phyloP scores from a whole-genome alignment of 2,329 filamentous ascomycete genomes.

The Fusarium proliferatum region DNA sequence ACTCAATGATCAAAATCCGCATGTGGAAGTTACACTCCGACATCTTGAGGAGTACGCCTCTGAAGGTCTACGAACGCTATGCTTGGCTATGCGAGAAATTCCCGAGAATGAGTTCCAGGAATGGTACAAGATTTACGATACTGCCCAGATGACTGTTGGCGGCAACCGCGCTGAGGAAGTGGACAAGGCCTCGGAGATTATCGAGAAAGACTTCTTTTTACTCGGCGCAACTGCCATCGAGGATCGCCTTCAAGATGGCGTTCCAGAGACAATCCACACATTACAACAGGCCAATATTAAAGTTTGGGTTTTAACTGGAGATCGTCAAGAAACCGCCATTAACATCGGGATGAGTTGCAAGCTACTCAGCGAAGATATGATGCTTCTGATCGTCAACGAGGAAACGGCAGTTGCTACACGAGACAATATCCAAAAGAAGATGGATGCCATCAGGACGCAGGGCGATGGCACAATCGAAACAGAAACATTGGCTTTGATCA shows the following conservation, averaged over 20 bases:
- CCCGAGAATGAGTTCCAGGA: conserved; percentile 89
- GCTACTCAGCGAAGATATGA: conserved; percentile 98
- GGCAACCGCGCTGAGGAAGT: conserved; percentile 94
- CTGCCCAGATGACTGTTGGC: conserved; percentile 87
- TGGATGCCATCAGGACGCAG: conserved; percentile 89
- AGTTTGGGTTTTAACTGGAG: conserved; percentile 97
- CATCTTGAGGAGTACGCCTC: conserved; percentile 99
- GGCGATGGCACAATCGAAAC: conserved; percentile 79
- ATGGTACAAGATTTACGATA: conserved; percentile 88
- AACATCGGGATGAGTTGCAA: conserved; percentile 99
- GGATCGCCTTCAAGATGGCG: conserved; percentile 95
- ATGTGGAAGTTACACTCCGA: conserved; percentile 88
- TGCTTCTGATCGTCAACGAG: conserved; percentile 94
- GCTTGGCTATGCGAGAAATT: conserved; percentile 92
- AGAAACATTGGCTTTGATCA: conserved; percentile 90
- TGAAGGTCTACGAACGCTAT: conserved; percentile 93
- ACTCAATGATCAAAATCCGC: conserved; percentile 82
- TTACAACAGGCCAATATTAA: conserved; percentile 97
- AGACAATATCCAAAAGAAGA: conserved; percentile 92
- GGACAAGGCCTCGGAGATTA: conserved; percentile 95
- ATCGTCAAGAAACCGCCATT: conserved; percentile 98
- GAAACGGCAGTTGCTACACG: conserved; percentile 81
- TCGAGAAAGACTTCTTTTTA: conserved; percentile 90
- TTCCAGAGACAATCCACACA: conserved; percentile 97
- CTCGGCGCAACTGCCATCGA: conserved; percentile 97